These are phyloP conservation scores for Urtica urens DNA, from an alignment of 306 rosid genomes.

Conservation along the genomic window DNA sequence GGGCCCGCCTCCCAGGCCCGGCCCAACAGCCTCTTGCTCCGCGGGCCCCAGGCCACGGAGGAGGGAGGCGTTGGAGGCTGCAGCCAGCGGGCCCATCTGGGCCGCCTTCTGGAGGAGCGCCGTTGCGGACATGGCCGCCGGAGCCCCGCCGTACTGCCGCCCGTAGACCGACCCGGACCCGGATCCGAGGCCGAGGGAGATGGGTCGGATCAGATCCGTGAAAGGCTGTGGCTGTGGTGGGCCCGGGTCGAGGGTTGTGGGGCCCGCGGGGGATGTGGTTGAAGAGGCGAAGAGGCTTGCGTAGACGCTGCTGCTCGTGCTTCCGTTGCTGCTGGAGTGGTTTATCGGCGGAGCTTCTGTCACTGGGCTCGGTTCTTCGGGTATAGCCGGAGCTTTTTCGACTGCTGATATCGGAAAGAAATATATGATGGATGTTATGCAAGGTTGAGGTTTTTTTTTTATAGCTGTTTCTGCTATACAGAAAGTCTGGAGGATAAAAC, in stretches of 20 bases:
- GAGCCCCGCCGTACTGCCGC: constrained; percentile 41
- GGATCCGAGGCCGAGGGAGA: constrained; percentile 74
- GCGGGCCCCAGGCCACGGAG: constrained; percentile 74
- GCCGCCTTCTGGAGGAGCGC: constrained; percentile 94
- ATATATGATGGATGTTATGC: no score
- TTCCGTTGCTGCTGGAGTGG: constrained; percentile 49
- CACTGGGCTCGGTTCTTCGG: constrained; percentile 32
- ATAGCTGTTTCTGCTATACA: no score
- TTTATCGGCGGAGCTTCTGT: constrained; percentile 35
- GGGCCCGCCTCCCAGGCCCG: constrained; percentile 58
- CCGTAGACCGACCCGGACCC: constrained; percentile 47
- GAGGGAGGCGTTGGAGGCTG: constrained; percentile 56
- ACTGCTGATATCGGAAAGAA: no score
- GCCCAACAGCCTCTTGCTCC: constrained; percentile 36
- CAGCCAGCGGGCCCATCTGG: constrained; percentile 82
- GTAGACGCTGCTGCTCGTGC: constrained; percentile 46
- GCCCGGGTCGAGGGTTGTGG: constrained; percentile 38
- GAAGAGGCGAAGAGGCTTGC: constrained; percentile 78
- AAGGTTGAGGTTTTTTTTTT: no score
- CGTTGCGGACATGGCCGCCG: constrained; percentile 86
- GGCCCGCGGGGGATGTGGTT: constrained; percentile 36
- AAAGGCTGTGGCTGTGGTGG: constrained; percentile 41
- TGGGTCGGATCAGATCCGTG: constrained; percentile 46
- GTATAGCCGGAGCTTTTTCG: no score
- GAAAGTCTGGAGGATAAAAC: no score